Evolutionary conservation across 345 rosid genomes (phyloP).

Genomic region (Acer campestre): DNA sequence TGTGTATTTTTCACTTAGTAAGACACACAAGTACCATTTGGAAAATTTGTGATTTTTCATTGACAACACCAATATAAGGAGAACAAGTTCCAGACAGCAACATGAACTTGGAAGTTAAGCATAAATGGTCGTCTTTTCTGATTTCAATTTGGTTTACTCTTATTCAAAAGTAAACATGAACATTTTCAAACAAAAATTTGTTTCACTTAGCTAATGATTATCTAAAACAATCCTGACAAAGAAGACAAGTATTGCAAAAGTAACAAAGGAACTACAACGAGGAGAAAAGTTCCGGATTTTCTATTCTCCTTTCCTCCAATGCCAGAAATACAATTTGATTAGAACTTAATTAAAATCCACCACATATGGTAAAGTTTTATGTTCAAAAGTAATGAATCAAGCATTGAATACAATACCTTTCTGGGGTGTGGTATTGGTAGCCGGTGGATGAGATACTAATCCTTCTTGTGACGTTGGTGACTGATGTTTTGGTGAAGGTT

Average conservation of each 20-base stretch:
- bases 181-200: neutral
- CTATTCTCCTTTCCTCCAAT: constrained; percentile 5
- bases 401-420: neutral
- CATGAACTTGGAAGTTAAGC: no score
- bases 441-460: neutral
- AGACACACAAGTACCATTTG: no score
- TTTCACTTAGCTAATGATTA: neutral
- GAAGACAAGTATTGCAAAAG: neutral
- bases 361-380: neutral
- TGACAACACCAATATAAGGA: no score
- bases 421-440: neutral
- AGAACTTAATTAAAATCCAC: neutral
- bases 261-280: neutral
- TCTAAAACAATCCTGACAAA: neutral
- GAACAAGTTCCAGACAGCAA: no score
- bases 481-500: neutral
- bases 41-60: no score
- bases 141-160: no score
- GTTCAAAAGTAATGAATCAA: no score
- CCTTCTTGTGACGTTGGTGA: neutral
- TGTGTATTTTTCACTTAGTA: no score
- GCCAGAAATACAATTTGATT: neutral
- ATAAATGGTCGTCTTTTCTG: no score
- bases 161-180: no score
- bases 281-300: neutral